Conservation (phyloP, 164 flowering plant genomes). For the Umbellularia californica region DNA sequence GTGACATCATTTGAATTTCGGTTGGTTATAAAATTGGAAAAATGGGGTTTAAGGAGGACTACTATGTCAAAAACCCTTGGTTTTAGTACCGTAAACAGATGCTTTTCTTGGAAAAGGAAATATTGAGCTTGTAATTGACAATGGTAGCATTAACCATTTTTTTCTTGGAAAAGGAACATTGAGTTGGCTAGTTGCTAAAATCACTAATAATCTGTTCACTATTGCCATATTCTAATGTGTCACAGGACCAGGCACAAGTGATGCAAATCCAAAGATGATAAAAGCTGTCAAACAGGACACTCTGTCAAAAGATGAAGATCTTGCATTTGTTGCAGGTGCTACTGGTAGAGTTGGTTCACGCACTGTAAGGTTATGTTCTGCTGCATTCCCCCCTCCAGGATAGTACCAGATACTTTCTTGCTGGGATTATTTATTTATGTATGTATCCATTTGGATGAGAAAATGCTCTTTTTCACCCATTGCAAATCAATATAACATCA, state of each 20-base stretch:
- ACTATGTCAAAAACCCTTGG: no score
- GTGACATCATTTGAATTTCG: no score
- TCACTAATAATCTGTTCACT: no score
- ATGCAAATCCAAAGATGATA: slow-evolving; percentile 22
- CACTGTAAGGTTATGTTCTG: slow-evolving; percentile 61
- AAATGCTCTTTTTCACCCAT: background rate
- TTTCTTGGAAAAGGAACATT: no score
- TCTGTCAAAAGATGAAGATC: slow-evolving; percentile 46
- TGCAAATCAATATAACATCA: background rate
- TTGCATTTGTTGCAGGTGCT: slow-evolving; percentile 95
- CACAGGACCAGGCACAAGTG: slow-evolving; percentile 23
- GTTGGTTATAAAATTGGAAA: no score
- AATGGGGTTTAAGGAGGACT: no score
- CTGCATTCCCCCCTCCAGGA: slow-evolving; percentile 2
- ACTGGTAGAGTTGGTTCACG: slow-evolving; percentile 96
- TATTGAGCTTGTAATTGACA: no score
- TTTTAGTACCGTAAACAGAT: no score
- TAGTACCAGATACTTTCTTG: background rate
- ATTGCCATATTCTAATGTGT: background rate
- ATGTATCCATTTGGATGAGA: background rate
- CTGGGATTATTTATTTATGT: background rate
- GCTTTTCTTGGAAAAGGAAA: no score
- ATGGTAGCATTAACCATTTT: no score
- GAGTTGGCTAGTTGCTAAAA: no score
- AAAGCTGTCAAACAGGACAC: slow-evolving; percentile 27